These are phyloP conservation scores for Madurella mycetomatis DNA, from an alignment of 2,329 filamentous ascomycete species.

Conservation along the genomic window DNA sequence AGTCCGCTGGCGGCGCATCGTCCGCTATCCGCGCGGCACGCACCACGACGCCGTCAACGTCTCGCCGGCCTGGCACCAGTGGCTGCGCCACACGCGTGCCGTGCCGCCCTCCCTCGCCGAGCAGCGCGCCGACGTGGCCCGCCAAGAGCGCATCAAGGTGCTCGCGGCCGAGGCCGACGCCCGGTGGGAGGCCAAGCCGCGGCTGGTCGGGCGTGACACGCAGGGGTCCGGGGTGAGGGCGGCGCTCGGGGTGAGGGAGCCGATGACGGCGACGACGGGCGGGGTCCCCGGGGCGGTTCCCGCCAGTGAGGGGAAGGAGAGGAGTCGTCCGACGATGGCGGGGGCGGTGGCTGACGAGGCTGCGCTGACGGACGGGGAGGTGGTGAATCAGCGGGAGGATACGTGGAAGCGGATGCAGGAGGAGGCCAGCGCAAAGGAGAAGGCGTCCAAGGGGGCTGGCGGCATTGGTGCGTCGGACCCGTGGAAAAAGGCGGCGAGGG, in stretches of 20 bases:
- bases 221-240: constrained; percentile 32
- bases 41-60: constrained; percentile 54
- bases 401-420: constrained; percentile 19
- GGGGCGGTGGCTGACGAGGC: constrained; percentile 1
- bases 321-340: not conserved
- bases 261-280: constrained; percentile 1
- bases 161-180: constrained; percentile 60
- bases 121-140: constrained; percentile 49
- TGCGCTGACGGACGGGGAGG: constrained; percentile 7
- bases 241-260: constrained; percentile 14
- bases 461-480: constrained; percentile 40
- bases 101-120: constrained; percentile 54
- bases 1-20: constrained; percentile 56
- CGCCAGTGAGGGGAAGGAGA: not conserved
- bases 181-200: constrained; percentile 58
- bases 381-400: constrained; percentile 15
- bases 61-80: constrained; percentile 63
- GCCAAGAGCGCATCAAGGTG: constrained; percentile 50
- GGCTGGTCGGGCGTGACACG: constrained; percentile 37
- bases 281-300: not conserved
- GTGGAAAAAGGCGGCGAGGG: constrained; percentile 51
- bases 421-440: constrained; percentile 11
- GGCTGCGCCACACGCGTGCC: constrained; percentile 57
- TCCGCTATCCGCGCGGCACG: constrained; percentile 51
- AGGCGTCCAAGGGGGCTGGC: constrained; percentile 2